Conservation (phyloP, 805 yeast genomes). For the Pichia kluyveri region DNA sequence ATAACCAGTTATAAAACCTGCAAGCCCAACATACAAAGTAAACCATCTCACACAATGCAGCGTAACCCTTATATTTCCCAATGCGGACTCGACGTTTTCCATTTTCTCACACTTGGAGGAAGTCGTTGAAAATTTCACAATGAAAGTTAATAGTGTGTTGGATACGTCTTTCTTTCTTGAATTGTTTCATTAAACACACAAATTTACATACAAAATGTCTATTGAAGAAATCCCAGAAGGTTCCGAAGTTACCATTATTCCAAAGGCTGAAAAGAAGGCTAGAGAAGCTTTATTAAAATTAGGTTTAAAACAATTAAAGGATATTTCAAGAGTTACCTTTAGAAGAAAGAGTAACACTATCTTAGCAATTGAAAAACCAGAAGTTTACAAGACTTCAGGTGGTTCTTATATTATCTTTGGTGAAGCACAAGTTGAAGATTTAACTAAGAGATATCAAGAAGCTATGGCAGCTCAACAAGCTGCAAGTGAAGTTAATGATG, state of each 20-base stretch:
- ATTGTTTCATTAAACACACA: background rate
- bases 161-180: background rate
- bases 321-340: conserved; percentile 92
- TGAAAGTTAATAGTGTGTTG: too few species aligned
- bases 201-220: conserved; percentile 17
- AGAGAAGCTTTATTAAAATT: conserved; percentile 82
- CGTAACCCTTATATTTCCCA: too few species aligned
- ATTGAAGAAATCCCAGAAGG: conserved; percentile 59
- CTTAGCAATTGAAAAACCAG: conserved; percentile 88
- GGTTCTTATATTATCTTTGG: conserved; percentile 97
- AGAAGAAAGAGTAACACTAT: conserved; percentile 87
- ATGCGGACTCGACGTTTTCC: too few species aligned
- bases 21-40: too few species aligned
- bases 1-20: too few species aligned
- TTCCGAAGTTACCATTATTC: conserved; percentile 69
- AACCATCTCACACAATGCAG: too few species aligned
- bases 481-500: conserved; percentile 40
- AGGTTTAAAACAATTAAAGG: conserved; percentile 83
- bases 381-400: conserved; percentile 86
- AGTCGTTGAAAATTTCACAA: too few species aligned
- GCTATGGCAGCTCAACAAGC: conserved; percentile 72
- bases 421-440: conserved; percentile 94
- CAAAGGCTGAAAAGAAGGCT: conserved; percentile 94
- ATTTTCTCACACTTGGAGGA: too few species aligned
- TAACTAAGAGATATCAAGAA: conserved; percentile 78